phyloP scores from a whole-genome alignment of 805 yeast species.

The Yarrowia bubula region DNA sequence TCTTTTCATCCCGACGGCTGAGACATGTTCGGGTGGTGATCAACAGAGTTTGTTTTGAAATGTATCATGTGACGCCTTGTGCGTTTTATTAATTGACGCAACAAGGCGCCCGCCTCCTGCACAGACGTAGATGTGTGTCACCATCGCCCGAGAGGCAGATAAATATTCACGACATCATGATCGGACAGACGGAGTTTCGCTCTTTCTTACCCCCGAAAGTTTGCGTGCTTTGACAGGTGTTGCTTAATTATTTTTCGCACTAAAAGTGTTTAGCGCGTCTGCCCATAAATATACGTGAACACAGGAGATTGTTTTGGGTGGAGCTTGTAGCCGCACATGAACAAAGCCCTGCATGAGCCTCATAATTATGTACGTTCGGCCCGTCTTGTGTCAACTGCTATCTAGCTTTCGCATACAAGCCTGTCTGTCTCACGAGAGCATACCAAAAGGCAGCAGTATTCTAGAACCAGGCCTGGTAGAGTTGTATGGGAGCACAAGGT shows the following conservation, averaged over 20 bases:
- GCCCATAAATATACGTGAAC: too few species aligned
- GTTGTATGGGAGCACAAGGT: not conserved
- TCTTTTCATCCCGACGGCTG: not conserved
- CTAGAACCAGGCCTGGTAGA: not conserved
- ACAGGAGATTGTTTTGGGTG: not conserved
- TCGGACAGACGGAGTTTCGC: too few species aligned
- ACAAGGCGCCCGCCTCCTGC: not conserved
- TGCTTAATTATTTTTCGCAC: too few species aligned
- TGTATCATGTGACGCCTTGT: not conserved
- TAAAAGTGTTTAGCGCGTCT: too few species aligned
- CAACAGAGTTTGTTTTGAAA: not conserved
- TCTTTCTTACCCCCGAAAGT: too few species aligned
- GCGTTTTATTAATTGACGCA: conserved; percentile 7
- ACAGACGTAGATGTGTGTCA: too few species aligned
- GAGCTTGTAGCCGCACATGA: not conserved
- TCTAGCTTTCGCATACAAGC: not conserved
- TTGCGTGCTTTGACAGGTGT: too few species aligned
- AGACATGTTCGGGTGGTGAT: not conserved
- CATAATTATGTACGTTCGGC: not conserved
- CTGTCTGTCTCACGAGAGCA: not conserved
- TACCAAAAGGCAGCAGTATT: not conserved
- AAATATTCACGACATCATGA: too few species aligned
- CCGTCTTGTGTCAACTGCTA: not conserved
- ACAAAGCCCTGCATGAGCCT: conserved; percentile 3
- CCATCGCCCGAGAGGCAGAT: too few species aligned